Evolutionary conservation across 2,329 filamentous ascomycete species (phyloP).

Genomic region (Talaromyces sp.): DNA sequence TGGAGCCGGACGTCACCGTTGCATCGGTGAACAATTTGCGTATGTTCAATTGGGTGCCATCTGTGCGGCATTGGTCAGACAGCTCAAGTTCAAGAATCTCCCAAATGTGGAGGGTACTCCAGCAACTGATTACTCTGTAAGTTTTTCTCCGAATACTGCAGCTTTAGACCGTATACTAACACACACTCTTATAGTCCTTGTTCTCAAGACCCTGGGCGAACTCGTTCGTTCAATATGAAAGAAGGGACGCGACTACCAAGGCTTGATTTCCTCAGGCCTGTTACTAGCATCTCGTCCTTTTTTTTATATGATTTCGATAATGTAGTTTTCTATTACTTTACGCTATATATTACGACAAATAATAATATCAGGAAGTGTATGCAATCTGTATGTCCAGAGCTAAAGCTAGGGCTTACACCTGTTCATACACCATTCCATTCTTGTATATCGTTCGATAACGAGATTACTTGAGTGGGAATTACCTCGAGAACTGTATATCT

Average conservation of each 20-base stretch:
- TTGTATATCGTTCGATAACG: slow-evolving; percentile 7
- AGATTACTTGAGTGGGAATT: not conserved
- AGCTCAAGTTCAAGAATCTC: slow-evolving; percentile 56
- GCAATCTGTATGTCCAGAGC: not conserved
- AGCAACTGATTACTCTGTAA: slow-evolving; percentile 59
- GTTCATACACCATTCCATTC: not conserved
- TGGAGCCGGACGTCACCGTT: slow-evolving; percentile 66
- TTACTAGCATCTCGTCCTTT: not conserved
- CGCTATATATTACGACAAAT: not conserved
- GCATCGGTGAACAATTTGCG: slow-evolving; percentile 72
- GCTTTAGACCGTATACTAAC: not conserved
- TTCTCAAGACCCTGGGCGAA: slow-evolving; percentile 70
- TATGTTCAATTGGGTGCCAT: slow-evolving; percentile 65
- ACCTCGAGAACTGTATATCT: not conserved
- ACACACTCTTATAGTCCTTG: slow-evolving; percentile 41
- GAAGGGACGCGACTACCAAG: slow-evolving; percentile 25
- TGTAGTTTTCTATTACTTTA: not conserved
- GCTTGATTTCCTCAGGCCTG: slow-evolving; percentile 1
- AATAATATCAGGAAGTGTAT: not conserved
- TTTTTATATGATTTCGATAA: not conserved
- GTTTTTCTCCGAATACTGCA: slow-evolving; percentile 18
- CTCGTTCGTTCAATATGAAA: slow-evolving; percentile 69
- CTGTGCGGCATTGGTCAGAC: slow-evolving; percentile 56
- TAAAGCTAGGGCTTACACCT: not conserved
- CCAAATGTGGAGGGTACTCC: slow-evolving; percentile 54